A percentile compares a stretch with the other conserved stretches of the same genome.
Evolutionary conservation across 2,329 filamentous ascomycete genomes (phyloP).

Genomic region (Xylaria digitata): DNA sequence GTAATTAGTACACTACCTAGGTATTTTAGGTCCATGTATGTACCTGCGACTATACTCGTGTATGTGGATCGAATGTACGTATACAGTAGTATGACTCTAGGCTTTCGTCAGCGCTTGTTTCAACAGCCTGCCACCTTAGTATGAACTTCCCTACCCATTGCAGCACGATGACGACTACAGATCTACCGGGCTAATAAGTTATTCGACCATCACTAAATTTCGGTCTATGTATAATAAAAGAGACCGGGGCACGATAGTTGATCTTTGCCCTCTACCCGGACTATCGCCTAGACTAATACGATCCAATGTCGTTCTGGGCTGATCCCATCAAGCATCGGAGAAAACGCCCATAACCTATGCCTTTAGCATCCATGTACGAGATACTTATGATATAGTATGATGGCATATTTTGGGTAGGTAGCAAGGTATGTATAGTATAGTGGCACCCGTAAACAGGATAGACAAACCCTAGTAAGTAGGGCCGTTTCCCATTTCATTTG

Average conservation of each 20-base stretch:
- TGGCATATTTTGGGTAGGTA: background rate
- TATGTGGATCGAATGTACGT: constrained; percentile 12
- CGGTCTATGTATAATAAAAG: background rate
- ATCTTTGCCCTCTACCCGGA: background rate
- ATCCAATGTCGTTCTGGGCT: background rate
- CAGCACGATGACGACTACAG: constrained; percentile 20
- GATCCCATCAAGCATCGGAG: background rate
- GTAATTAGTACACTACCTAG: background rate
- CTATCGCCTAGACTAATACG: background rate
- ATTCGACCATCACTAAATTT: constrained; percentile 2
- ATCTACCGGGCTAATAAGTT: constrained; percentile 2
- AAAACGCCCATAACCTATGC: background rate
- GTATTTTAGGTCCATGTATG: background rate
- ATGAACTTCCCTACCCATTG: constrained; percentile 3
- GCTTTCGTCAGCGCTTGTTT: constrained; percentile 30
- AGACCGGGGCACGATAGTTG: background rate
- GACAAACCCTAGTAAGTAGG: background rate
- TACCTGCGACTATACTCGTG: background rate
- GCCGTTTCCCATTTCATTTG: background rate
- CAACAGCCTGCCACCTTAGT: constrained; percentile 18
- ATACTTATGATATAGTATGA: background rate
- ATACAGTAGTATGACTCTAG: background rate
- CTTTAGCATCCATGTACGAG: background rate
- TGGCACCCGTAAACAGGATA: background rate
- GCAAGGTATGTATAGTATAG: background rate